Percentiles rank a stretch among this genome's conserved stretches.
phyloP scores from a whole-genome alignment of 2,329 filamentous ascomycete species.

The Aureobasidium sp. region DNA sequence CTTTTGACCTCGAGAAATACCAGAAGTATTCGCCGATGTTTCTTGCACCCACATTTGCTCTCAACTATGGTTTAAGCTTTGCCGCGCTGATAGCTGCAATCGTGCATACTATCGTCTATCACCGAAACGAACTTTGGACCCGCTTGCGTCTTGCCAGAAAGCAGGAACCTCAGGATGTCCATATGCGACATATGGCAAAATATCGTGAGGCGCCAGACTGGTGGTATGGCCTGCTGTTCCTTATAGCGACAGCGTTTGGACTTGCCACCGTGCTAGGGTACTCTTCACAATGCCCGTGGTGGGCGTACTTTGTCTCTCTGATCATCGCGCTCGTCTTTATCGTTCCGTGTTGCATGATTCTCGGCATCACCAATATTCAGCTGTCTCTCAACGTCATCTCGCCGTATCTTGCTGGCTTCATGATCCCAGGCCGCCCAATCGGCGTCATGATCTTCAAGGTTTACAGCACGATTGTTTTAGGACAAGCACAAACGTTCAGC shows the following conservation, averaged over 20 bases:
- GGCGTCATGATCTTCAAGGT: constrained; percentile 93
- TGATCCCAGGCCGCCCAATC: constrained; percentile 77
- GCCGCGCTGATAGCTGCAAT: constrained; percentile 71
- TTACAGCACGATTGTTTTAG: constrained; percentile 57
- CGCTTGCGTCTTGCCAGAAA: constrained; percentile 55
- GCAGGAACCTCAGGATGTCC: constrained; percentile 57
- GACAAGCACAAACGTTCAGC: constrained; percentile 79
- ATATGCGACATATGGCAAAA: constrained; percentile 68
- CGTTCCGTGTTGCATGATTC: constrained; percentile 84
- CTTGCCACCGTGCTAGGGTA: constrained; percentile 22
- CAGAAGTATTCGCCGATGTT: constrained; percentile 77
- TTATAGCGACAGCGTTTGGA: constrained; percentile 16
- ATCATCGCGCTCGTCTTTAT: constrained; percentile 72
- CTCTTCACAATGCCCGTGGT: constrained; percentile 7
- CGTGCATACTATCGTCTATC: constrained; percentile 77
- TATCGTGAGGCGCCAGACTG: constrained; percentile 74
- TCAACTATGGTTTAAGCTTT: constrained; percentile 82
- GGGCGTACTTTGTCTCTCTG: constrained; percentile 45
- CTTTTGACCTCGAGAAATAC: constrained; percentile 72
- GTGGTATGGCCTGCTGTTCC: constrained; percentile 55
- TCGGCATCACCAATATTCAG: constrained; percentile 70
- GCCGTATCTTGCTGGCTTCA: constrained; percentile 48
- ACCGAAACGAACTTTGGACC: constrained; percentile 71
- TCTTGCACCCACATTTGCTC: constrained; percentile 76
- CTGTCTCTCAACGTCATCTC: constrained; percentile 21